These are phyloP conservation scores for Globisporangium lucens DNA, from an alignment of 352 stramenopile genomes.

Conservation along the genomic window DNA sequence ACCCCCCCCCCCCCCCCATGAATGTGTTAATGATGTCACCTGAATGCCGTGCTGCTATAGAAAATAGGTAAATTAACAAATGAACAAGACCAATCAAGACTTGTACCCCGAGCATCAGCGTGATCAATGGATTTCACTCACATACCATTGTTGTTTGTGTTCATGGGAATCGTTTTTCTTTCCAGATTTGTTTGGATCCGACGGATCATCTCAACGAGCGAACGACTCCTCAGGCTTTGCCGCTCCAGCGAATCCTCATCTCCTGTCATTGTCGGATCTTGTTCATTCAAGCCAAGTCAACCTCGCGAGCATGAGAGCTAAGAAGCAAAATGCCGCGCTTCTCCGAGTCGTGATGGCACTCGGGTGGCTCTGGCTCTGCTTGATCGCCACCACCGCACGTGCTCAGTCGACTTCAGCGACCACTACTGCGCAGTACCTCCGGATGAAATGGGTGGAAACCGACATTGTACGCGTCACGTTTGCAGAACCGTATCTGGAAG, in stretches of 20 bases:
- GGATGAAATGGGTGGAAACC: slow-evolving; percentile 27
- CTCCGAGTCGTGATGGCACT: neutral
- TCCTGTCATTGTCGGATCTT: neutral
- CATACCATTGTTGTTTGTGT: neutral
- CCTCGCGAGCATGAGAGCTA: neutral
- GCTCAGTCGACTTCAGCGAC: neutral
- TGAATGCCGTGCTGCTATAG: neutral
- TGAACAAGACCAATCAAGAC: neutral
- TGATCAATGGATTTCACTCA: too few species aligned
- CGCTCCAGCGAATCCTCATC: neutral
- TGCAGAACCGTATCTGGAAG: slow-evolving; percentile 22
- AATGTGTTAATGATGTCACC: neutral
- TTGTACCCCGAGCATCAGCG: neutral
- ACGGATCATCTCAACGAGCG: neutral
- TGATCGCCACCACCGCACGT: neutral
- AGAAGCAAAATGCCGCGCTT: neutral
- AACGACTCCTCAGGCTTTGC: neutral
- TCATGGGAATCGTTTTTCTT: neutral
- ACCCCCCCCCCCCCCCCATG: neutral
- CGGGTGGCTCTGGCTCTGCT: neutral
- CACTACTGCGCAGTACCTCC: slow-evolving; percentile 8
- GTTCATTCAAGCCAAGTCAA: neutral
- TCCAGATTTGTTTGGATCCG: neutral
- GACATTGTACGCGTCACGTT: slow-evolving; percentile 29
- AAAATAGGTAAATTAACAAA: slow-evolving; percentile 5